These are phyloP conservation scores for Durusdinium trenchii DNA, from an alignment of 73 alveolate species.

Conservation along the genomic window DNA sequence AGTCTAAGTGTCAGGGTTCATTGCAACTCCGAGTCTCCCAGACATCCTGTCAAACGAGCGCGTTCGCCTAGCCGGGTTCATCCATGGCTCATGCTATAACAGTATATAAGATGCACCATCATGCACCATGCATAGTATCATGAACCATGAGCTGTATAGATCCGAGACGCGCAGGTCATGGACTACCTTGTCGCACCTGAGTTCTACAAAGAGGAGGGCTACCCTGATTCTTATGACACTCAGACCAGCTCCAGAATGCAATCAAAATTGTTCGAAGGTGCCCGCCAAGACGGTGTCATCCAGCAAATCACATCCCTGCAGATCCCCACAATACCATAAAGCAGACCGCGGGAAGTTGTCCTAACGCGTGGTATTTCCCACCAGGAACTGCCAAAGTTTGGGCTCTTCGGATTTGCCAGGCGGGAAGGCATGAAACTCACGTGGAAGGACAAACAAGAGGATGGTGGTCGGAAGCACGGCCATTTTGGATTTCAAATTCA, in stretches of 20 bases:
- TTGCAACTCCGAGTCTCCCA: no score
- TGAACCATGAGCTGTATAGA: no score
- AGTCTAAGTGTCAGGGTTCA: no score
- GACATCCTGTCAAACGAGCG: no score
- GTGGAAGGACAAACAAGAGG: neutral
- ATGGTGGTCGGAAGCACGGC: neutral
- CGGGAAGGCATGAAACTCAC: neutral
- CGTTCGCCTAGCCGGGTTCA: no score
- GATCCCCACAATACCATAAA: neutral
- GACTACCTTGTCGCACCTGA: slow-evolving; percentile 47
- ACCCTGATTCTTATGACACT: no score
- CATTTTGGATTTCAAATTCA: neutral
- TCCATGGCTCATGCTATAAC: no score
- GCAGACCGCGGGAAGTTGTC: neutral
- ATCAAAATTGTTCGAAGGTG: no score
- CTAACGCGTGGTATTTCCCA: neutral
- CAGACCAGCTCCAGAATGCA: no score
- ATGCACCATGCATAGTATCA: neutral
- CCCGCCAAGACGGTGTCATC: neutral
- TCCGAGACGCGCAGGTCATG: slow-evolving; percentile 29
- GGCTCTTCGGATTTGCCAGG: slow-evolving; percentile 65
- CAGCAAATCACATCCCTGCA: neutral
- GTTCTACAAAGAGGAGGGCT: slow-evolving; percentile 10
- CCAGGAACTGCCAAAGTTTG: slow-evolving; percentile 49
- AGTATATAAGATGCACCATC: no score